Evolutionary conservation across 805 yeast species (phyloP), one percentile per base, ranked within the genome.

Genomic region (Candida boleticola): DNA sequence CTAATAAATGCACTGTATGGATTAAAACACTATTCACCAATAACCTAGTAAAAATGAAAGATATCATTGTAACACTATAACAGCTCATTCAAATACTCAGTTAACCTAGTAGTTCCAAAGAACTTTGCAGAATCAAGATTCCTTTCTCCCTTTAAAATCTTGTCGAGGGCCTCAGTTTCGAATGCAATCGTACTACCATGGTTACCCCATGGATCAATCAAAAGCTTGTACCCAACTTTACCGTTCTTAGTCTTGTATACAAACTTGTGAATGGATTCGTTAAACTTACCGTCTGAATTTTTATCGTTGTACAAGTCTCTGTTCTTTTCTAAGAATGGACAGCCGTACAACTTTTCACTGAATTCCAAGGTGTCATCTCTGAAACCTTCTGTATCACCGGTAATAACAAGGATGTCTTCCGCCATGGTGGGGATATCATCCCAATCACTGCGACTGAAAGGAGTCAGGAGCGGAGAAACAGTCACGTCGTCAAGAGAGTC

Each of bases 321-420:
- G 19, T 13, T 31, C 19, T 44, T 42, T 3, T 43, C 49, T 37
- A 45, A 47, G 32, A 50, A 52, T 1, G 68, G 66, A 19, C 22
- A 31, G 20, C 35, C 35, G 18, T 14, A 31, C 21, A 31, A 18
- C 5, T 5, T 6, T 30, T 55, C 51, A 6, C 57, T 50, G 69
- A 71, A 70, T 36, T 57, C 60, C 37, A 62, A 49, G 18, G 68
- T 51, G 41, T 66, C 71, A 48, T 69, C 74, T 43, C 73, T 54
- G 45, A 70, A 69, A 14, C 56, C 52, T 47, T 70, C 75, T 41
- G 68, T 71, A 53, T 69, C 74, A 17, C 74, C 74, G 5, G 50
- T 45, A n/a, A 68, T 45, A 21, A 68, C 44, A 27, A 66, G 61
- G 2, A 68, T 58, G 27, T 55, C 58, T 34, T 42, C 41, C 21